These are phyloP conservation scores for Kurtzmaniella cleridarum DNA, from an alignment of 805 yeast genomes.

Conservation along the genomic window DNA sequence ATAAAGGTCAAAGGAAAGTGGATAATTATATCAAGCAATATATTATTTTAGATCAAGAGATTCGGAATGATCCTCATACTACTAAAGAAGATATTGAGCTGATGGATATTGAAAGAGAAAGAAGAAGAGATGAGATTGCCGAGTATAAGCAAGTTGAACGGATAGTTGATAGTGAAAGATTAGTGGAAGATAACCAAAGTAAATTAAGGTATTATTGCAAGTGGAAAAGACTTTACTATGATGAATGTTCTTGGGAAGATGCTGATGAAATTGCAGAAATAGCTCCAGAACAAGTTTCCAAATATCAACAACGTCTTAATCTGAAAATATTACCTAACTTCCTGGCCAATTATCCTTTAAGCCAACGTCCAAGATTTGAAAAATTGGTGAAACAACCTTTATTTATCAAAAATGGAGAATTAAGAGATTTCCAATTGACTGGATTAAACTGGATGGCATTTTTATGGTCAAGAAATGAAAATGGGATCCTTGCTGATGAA, in stretches of 20 bases:
- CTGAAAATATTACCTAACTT: constrained; percentile 81
- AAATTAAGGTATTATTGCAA: constrained; percentile 80
- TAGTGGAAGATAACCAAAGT: constrained; percentile 52
- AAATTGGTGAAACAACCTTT: constrained; percentile 82
- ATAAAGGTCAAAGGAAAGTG: constrained; percentile 76
- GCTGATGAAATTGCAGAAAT: constrained; percentile 80
- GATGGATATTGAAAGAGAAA: constrained; percentile 85
- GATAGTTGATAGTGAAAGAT: constrained; percentile 79
- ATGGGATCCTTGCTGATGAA: constrained; percentile 96
- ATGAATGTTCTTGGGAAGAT: constrained; percentile 95
- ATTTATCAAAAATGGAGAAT: constrained; percentile 83
- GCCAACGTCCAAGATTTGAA: constrained; percentile 80
- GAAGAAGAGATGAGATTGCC: constrained; percentile 74
- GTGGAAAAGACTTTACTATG: constrained; percentile 91
- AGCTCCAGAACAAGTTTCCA: constrained; percentile 79
- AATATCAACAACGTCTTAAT: constrained; percentile 73
- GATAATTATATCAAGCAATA: constrained; percentile 85
- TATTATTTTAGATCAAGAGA: constrained; percentile 66
- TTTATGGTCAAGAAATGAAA: constrained; percentile 94
- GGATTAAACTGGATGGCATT: constrained; percentile 99
- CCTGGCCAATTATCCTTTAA: constrained; percentile 68
- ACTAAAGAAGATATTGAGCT: constrained; percentile 91
- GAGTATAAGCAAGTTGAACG: constrained; percentile 87
- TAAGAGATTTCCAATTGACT: constrained; percentile 95
- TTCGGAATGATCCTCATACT: constrained; percentile 73